Evolutionary conservation across 2,329 filamentous ascomycete genomes (phyloP), one percentile per base, ranked within the genome.

Genomic region (Verticillium tricorpus): DNA sequence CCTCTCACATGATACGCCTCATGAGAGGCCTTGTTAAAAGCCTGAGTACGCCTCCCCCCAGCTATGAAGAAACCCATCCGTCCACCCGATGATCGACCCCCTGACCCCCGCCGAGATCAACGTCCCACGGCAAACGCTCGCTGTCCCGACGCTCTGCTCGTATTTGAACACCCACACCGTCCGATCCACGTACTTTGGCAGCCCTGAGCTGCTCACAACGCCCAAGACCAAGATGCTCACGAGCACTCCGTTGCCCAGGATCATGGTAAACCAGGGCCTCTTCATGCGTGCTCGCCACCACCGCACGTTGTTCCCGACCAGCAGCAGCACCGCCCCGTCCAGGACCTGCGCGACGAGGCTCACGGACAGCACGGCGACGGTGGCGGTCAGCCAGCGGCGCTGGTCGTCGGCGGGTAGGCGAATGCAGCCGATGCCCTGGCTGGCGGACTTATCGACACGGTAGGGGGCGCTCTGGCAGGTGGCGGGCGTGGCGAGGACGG

Each of bases 251-350:
- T 64, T 62, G 1, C 65, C 65, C 5, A 31, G n/a, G 14, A 65
- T 19, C 65, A 66, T 66, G 22, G 65, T 65, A 17, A 60, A 56
- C 65, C 65, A 66, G 1, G 65, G 65, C 39, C 63, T 60, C 28
- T 61, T 60, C 58, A 64, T 63, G n/a, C 54, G 56, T 31, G 56
- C 57, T 1, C 61, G 52, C 25, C 58, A 59, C 64, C 64, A 66
- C 17, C 22, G 34, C 19, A 40, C 31, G 11, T 60, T 57, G 28
- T 35, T 60, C n/a, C 50, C 57, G 4, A 62, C 63, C 35, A 63
- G 39, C 2, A 62, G 17, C 14, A 66, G 58, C 7, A 66, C 58
- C 12, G 57, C 58, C 11, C 60, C 54, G 58, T 66, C 65, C 6
- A 57, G 14, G 7, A 57, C 32, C 59, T 66, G 34, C 2, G 63